Conservation (phyloP, 805 yeast species). For the Cyberlindnera suaveolens region DNA sequence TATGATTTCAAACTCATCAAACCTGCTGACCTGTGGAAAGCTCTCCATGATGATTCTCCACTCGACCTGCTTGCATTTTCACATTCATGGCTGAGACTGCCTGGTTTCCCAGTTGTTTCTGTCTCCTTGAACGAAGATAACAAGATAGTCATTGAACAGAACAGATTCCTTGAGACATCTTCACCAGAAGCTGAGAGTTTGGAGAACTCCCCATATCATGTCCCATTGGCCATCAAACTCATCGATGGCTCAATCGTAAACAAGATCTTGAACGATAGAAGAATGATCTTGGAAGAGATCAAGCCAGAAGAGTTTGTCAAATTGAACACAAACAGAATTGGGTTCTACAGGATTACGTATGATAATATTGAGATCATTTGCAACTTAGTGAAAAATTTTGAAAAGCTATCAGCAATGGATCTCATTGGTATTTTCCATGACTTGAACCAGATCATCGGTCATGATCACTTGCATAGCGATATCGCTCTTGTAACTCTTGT, state of each 20-base stretch:
- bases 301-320: slow-evolving; percentile 28
- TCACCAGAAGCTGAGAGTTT: slow-evolving; percentile 25
- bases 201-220: slow-evolving; percentile 56
- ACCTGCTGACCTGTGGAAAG: slow-evolving; percentile 49
- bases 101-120: slow-evolving; percentile 52
- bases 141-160: slow-evolving; percentile 33
- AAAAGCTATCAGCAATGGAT: slow-evolving; percentile 22
- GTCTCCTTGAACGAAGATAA: slow-evolving; percentile 27
- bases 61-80: slow-evolving; percentile 45
- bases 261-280: slow-evolving; percentile 39
- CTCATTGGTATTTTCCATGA: slow-evolving; percentile 30
- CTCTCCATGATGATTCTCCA: slow-evolving; percentile 27
- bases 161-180: slow-evolving; percentile 26
- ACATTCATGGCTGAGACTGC: slow-evolving; percentile 53
- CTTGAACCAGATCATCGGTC: slow-evolving; percentile 26
- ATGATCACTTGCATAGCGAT: slow-evolving; percentile 20
- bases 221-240: slow-evolving; percentile 47
- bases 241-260: slow-evolving; percentile 31
- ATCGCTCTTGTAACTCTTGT: slow-evolving; percentile 24
- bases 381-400: slow-evolving; percentile 18
- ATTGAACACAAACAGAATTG: slow-evolving; percentile 39
- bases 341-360: slow-evolving; percentile 46
- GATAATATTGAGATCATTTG: slow-evolving; percentile 24
- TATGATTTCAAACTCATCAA: slow-evolving; percentile 35
- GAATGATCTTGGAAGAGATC: slow-evolving; percentile 16